Base-by-base conservation (phyloP, 2,329 filamentous ascomycete species). In the Claviceps lovelessii region DNA sequence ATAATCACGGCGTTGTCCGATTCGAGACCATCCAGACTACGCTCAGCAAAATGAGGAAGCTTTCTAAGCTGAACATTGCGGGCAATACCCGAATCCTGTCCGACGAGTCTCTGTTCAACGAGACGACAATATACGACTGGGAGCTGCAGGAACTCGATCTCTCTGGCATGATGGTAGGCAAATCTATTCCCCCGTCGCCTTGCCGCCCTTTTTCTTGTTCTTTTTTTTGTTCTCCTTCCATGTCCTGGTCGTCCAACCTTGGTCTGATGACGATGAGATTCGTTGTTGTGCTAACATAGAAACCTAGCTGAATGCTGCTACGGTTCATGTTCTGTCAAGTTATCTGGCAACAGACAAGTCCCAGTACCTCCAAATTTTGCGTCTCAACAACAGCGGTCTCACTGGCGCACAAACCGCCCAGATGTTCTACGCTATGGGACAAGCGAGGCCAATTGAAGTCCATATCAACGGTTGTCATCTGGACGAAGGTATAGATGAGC, bases 91-190 rank as follows among this genome's bases (percentile, higher is more conserved):
- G 76, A 39, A 72, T 77, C 15, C 63, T 70, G 29, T 63, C 71
- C 1, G 71, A 72, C 3, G 68, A 68, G 15, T 70, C 76, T 2
- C 63, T 81, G 3, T 72, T 81, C 33, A 67, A 76, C 53, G 63
- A 74, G 56, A 70, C 72, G 52, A 64, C 68, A 8, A 64, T 78
- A 48, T 59, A 67, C 45, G 61, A 66, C 19, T 76, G 74, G 70
- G 66, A 67, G n/a, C 67, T 81, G 29, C 73, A 79, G 60, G 76
- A 78, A 55, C 65, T 81, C 17, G 73, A 81, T 58, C 64, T 81
- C 33, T 80, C 78, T 3, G 73, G 74, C 5, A 79, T 77, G 64
- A 73, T 74, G 67, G 75, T 78, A 63, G 29, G 56, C 58, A 45
- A 52, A 17, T 9, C 23, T 17, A 4, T 13, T 7, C 19, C 44